Conservation (phyloP, 352 stramenopile species). For the Peronospora farinosa region DNA sequence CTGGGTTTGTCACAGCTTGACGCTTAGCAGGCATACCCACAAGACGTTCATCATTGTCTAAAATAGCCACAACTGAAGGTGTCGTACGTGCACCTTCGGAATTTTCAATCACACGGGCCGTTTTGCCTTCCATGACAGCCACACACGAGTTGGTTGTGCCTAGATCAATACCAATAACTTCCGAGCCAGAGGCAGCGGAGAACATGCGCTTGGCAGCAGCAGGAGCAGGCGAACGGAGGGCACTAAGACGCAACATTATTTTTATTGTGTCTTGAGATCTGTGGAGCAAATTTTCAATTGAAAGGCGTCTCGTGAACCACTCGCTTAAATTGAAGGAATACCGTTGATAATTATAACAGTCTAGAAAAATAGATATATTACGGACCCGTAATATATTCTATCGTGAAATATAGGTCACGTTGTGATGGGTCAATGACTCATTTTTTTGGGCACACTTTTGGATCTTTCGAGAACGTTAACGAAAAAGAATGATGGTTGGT, state of each 20-base stretch:
- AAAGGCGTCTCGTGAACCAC: slow-evolving; percentile 15
- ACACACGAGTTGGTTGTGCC: slow-evolving; percentile 97
- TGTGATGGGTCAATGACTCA: no score
- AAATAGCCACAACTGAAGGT: slow-evolving; percentile 94
- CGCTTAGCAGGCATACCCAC: slow-evolving; percentile 93
- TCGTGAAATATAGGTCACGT: no score
- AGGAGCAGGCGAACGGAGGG: slow-evolving; percentile 15
- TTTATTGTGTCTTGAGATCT: slow-evolving; percentile 5
- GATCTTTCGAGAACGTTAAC: slow-evolving; percentile 27
- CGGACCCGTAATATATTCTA: no score
- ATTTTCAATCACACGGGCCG: slow-evolving; percentile 97
- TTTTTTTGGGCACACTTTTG: neutral
- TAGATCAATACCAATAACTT: slow-evolving; percentile 95
- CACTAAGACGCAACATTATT: slow-evolving; percentile 27
- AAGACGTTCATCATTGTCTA: slow-evolving; percentile 89
- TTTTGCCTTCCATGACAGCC: slow-evolving; percentile 62
- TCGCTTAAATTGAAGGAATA: slow-evolving; percentile 7
- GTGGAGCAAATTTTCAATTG: slow-evolving; percentile 33
- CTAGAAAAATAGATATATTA: no score
- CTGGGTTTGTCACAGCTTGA: slow-evolving; percentile 96
- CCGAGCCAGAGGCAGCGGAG: slow-evolving; percentile 37
- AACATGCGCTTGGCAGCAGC: slow-evolving; percentile 43
- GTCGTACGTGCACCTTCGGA: slow-evolving; percentile 94
- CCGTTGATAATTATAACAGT: neutral
- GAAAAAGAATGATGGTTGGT: slow-evolving; percentile 22